Evolutionary conservation across 1,284 basidiomycete species (phyloP).

Genomic region (Sporisorium scitamineum): DNA sequence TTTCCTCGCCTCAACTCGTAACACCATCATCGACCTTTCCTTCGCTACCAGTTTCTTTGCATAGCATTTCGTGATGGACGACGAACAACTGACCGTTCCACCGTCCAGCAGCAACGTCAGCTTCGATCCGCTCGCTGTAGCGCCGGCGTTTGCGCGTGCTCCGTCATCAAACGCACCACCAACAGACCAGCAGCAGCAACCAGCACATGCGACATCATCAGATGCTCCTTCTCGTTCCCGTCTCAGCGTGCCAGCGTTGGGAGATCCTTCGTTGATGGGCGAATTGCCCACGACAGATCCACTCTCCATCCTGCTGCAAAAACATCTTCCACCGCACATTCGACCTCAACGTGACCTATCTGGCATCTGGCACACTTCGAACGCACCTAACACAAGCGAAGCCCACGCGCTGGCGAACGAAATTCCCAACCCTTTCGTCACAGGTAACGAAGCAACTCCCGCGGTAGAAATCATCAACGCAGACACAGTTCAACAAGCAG

Average conservation of each 20-base stretch:
- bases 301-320: conserved; percentile 37
- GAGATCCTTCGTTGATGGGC: conserved; percentile 22
- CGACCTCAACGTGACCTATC: conserved; percentile 43
- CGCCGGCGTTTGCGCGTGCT: conserved; percentile 18
- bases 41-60: background rate
- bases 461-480: background rate
- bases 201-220: background rate
- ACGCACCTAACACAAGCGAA: background rate
- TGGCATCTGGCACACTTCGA: conserved; percentile 23
- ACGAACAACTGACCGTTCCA: background rate
- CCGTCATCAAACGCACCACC: background rate
- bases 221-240: background rate
- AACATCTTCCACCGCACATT: conserved; percentile 42
- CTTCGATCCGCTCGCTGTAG: conserved; percentile 20
- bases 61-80: background rate
- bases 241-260: conserved; percentile 11
- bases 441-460: background rate
- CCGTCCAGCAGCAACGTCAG: background rate
- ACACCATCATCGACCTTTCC: background rate
- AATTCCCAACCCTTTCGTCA: conserved; percentile 22
- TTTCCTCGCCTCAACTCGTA: background rate
- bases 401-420: background rate
- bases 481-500: conserved; percentile 19
- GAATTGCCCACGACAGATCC: conserved; percentile 47
- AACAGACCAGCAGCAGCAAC: background rate